A percentile compares a stretch with the other conserved stretches of the same genome.
Conservation (phyloP, 495 filamentous ascomycete genomes). For the Xylaria curta region DNA sequence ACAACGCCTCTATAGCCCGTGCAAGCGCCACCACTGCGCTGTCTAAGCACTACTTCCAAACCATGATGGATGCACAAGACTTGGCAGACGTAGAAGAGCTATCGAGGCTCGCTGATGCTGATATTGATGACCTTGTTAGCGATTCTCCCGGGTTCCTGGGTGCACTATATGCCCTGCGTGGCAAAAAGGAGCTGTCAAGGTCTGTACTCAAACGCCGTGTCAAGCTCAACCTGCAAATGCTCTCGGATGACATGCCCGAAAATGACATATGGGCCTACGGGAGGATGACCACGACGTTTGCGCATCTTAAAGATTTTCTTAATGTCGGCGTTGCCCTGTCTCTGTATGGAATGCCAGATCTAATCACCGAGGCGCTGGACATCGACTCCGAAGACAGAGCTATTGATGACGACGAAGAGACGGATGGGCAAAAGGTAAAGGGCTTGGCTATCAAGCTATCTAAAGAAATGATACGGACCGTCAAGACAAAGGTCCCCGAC, state of each 20-base stretch:
- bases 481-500: slow-evolving; percentile 6
- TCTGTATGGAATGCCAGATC: background rate
- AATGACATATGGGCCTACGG: background rate
- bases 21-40: slow-evolving; percentile 9
- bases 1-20: background rate
- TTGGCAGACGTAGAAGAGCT: slow-evolving; percentile 14
- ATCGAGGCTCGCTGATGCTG: slow-evolving; percentile 7
- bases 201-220: background rate
- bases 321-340: slow-evolving; percentile 9
- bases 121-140: background rate
- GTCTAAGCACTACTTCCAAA: slow-evolving; percentile 24
- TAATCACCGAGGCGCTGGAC: slow-evolving; percentile 7
- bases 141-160: slow-evolving; percentile 8
- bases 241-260: background rate
- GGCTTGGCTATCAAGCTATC: background rate
- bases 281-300: background rate
- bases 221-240: background rate
- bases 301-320: background rate
- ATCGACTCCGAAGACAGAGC: background rate
- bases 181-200: background rate
- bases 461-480: background rate
- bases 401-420: background rate
- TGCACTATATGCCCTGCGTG: background rate
- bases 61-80: slow-evolving; percentile 12
- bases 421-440: background rate